Conservation (phyloP, 176 grass and related monocot species). For the Ensete ventricosum region DNA sequence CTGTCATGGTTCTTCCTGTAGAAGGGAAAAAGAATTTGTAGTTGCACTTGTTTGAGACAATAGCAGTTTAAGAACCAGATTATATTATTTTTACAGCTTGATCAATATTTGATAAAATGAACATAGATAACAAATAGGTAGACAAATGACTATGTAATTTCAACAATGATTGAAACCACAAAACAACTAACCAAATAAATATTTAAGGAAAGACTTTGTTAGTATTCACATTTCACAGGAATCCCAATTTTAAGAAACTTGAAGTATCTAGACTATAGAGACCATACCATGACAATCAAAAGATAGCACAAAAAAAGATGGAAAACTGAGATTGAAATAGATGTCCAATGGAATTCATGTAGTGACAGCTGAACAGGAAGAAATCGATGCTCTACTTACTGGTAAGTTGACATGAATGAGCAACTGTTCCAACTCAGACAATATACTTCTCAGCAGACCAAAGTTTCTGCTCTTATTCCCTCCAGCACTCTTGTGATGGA, state of each 20-base stretch:
- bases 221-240: neutral
- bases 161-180: neutral
- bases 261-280: neutral
- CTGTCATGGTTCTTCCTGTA: neutral
- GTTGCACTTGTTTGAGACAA: neutral
- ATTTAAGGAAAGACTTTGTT: neutral
- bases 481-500: constrained; percentile 22
- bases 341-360: constrained; percentile 3
- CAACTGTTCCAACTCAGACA: constrained; percentile 64
- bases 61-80: neutral
- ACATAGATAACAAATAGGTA: neutral
- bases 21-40: too few species aligned
- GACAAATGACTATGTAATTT: neutral
- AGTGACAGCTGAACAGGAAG: neutral
- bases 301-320: neutral
- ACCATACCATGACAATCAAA: neutral
- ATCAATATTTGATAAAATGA: neutral
- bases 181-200: neutral
- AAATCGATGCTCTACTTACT: constrained; percentile 30
- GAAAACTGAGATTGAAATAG: neutral
- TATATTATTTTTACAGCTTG: neutral
- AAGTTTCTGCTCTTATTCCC: constrained; percentile 24
- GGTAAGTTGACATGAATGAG: constrained; percentile 65
- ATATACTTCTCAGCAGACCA: constrained; percentile 31
- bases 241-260: neutral